Evolutionary conservation across 169 alveolate genomes (phyloP).

Genomic region (Eimeria sp.): DNA sequence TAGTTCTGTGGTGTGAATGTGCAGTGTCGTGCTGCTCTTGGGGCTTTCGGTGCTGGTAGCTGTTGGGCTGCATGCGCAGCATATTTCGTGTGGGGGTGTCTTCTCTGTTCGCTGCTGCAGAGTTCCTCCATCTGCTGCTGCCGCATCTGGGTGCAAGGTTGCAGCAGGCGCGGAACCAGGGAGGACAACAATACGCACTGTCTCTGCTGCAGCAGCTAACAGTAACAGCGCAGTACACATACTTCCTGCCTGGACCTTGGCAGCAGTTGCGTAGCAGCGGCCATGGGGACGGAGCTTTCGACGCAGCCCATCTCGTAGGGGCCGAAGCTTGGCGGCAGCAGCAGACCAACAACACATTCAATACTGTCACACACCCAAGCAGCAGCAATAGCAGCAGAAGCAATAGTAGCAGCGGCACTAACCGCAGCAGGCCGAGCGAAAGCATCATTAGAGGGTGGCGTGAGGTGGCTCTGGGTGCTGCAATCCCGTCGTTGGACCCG

Average conservation of each 20-base stretch:
- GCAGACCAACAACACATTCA: not conserved
- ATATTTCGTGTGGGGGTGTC: not conserved
- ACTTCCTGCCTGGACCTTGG: slow-evolving; percentile 33
- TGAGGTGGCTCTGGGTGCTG: slow-evolving; percentile 20
- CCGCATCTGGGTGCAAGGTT: slow-evolving; percentile 17
- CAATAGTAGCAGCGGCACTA: not conserved
- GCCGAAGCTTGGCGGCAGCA: slow-evolving; percentile 36
- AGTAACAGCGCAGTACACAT: slow-evolving; percentile 32
- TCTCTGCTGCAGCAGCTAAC: slow-evolving; percentile 36
- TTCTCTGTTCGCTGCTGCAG: not conserved
- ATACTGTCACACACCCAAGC: not conserved
- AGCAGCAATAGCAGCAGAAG: slow-evolving; percentile 10
- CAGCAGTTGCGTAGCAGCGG: not conserved
- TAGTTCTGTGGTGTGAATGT: no score
- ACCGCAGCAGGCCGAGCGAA: not conserved
- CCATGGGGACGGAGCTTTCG: not conserved
- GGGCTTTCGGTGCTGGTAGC: no score
- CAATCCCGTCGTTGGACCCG: not conserved
- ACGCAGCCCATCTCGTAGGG: not conserved
- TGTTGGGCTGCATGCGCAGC: not conserved
- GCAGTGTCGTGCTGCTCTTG: no score
- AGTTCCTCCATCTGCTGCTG: slow-evolving; percentile 37
- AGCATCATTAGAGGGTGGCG: slow-evolving; percentile 26
- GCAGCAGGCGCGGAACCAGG: not conserved
- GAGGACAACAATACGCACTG: not conserved